Conservation (phyloP, 257 asterid species). For the Salvia hispanica region DNA sequence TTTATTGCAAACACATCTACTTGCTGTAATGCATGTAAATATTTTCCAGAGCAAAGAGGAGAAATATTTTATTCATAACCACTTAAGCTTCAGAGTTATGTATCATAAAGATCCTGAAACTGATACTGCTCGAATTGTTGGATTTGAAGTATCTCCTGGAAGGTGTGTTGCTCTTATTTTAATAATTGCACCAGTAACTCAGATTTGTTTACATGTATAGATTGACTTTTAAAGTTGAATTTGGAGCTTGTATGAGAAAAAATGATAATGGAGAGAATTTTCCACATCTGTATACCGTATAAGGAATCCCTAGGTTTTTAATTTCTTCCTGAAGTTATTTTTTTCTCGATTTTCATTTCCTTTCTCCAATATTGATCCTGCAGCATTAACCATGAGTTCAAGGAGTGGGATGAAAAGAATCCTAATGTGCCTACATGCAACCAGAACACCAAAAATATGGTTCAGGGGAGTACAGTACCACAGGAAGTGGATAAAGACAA, state of each 20-base stretch:
- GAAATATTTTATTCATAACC: constrained; percentile 82
- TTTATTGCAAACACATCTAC: background rate
- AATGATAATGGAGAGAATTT: background rate
- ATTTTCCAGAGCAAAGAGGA: constrained; percentile 78
- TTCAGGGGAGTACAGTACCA: constrained; percentile 75
- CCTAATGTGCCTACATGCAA: constrained; percentile 82
- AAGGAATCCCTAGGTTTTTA: background rate
- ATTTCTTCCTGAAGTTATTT: background rate
- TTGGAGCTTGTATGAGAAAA: constrained; percentile 13
- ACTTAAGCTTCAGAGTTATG: constrained; percentile 92
- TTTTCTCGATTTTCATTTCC: constrained; percentile 17
- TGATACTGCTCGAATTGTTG: constrained; percentile 85
- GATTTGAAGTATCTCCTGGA: constrained; percentile 83
- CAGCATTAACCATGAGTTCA: constrained; percentile 84
- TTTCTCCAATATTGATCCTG: constrained; percentile 23
- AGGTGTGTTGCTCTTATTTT: constrained; percentile 51
- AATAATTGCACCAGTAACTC: constrained; percentile 16
- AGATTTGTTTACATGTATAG: constrained; percentile 16
- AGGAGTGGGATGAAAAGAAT: constrained; percentile 82
- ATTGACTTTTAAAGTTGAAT: background rate
- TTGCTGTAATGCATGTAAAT: constrained; percentile 31
- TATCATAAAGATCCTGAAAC: constrained; percentile 75
- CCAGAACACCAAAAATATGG: constrained; percentile 64
- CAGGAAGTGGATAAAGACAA: constrained; percentile 77
- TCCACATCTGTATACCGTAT: background rate